phyloP scores from a whole-genome alignment of 2,329 filamentous ascomycete species.

The Sporothrix dimorphospora region DNA sequence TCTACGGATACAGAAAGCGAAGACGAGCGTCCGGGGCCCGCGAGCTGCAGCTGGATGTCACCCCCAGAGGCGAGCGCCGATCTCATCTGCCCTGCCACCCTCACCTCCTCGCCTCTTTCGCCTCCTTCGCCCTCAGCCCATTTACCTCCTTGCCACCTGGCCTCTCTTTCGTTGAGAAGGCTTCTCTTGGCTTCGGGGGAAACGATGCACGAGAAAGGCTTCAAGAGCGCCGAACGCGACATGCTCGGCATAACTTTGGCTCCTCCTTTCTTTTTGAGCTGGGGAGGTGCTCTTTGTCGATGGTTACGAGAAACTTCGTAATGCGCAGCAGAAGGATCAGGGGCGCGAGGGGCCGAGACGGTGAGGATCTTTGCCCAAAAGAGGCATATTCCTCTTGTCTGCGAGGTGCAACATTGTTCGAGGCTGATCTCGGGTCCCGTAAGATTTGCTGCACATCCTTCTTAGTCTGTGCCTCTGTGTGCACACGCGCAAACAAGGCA shows the following conservation, averaged over 20 bases:
- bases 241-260: background rate
- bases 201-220: background rate
- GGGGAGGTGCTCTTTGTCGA: background rate
- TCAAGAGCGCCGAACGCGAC: background rate
- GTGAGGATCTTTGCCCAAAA: slow-evolving; percentile 19
- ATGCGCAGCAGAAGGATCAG: background rate
- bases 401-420: background rate
- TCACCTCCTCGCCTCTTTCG: background rate
- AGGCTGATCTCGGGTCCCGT: background rate
- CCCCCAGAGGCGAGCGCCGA: slow-evolving; percentile 15
- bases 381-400: background rate
- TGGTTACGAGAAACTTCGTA: background rate
- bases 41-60: slow-evolving; percentile 3
- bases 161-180: background rate
- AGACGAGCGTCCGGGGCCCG: background rate
- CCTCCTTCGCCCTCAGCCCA: background rate
- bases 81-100: background rate
- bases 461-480: background rate
- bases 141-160: slow-evolving; percentile 9
- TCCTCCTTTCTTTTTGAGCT: background rate
- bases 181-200: background rate
- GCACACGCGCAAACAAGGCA: background rate
- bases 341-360: background rate
- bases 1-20: background rate
- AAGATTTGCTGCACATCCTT: slow-evolving; percentile 9